A percentile compares a stretch with the other conserved stretches of the same genome.
Conservation (phyloP, 1,139 yeast species). For the Arxiozyma heterogenica region DNA sequence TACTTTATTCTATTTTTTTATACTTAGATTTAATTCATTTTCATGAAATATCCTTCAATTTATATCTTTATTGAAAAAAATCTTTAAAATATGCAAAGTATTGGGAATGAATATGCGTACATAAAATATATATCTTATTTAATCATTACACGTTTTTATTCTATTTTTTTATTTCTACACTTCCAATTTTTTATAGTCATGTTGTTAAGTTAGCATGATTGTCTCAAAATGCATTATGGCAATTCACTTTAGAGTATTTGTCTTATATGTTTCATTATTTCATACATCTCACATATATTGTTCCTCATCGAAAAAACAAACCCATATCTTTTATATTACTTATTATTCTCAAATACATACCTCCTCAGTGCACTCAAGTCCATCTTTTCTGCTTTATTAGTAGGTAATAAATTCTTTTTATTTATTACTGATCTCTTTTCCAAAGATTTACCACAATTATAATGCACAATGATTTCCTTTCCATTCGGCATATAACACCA, state of each 20-base stretch:
- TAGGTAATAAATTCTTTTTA: background rate
- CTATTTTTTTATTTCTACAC: too few species aligned
- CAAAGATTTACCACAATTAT: conserved; percentile 20
- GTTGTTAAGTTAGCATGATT: too few species aligned
- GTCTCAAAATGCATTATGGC: background rate
- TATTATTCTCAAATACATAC: background rate
- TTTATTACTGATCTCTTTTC: conserved; percentile 10
- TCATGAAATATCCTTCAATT: too few species aligned
- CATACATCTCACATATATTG: background rate
- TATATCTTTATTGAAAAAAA: background rate
- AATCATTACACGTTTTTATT: background rate
- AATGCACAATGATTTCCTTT: conserved; percentile 18
- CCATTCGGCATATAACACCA: conserved; percentile 15
- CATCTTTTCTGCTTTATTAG: background rate
- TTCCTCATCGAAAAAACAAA: background rate
- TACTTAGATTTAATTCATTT: too few species aligned
- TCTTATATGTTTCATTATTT: too few species aligned
- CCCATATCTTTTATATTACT: background rate
- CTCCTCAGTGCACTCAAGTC: background rate
- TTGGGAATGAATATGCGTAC: background rate
- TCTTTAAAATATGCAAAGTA: background rate
- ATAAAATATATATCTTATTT: background rate
- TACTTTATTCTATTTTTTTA: too few species aligned
- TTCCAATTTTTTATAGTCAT: background rate
- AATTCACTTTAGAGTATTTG: background rate